Conservation (phyloP, 306 rosid genomes). For the Dryas octopetala region DNA sequence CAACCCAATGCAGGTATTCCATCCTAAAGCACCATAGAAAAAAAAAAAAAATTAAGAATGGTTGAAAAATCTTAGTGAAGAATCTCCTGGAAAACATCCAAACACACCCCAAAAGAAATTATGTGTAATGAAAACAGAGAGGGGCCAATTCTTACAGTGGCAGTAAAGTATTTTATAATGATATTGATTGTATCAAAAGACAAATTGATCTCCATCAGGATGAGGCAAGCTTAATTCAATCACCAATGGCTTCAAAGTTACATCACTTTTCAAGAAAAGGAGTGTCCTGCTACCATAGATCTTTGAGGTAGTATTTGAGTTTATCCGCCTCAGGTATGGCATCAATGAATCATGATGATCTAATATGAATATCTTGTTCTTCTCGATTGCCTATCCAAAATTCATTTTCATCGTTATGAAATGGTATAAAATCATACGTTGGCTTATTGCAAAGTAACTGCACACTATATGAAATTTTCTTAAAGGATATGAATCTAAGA, state of each 20-base stretch:
- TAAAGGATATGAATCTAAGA: too few relatives aligned
- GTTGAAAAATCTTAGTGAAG: too few relatives aligned
- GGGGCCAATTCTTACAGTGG: too few relatives aligned
- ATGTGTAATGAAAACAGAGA: too few relatives aligned
- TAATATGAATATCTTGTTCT: slow-evolving; percentile 47
- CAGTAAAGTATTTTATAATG: too few relatives aligned
- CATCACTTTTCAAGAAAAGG: slow-evolving; percentile 52
- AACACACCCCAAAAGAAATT: too few relatives aligned
- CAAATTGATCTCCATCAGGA: slow-evolving; percentile 39
- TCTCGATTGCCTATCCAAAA: slow-evolving; percentile 46
- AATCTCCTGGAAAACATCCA: too few relatives aligned
- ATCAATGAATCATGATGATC: slow-evolving; percentile 55
- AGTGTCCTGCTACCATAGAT: slow-evolving; percentile 58
- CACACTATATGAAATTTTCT: too few relatives aligned
- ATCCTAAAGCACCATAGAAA: too few relatives aligned
- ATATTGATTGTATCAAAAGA: too few relatives aligned
- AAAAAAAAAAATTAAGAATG: too few relatives aligned
- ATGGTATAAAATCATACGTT: background rate
- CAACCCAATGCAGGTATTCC: too few relatives aligned
- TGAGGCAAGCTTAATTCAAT: slow-evolving; percentile 59
- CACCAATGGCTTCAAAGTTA: slow-evolving; percentile 61
- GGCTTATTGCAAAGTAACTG: background rate
- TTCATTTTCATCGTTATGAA: background rate
- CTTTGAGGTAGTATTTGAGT: slow-evolving; percentile 38
- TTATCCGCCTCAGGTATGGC: slow-evolving; percentile 54